Conservation (phyloP, 164 flowering plant species). For the Protea cynaroides region DNA sequence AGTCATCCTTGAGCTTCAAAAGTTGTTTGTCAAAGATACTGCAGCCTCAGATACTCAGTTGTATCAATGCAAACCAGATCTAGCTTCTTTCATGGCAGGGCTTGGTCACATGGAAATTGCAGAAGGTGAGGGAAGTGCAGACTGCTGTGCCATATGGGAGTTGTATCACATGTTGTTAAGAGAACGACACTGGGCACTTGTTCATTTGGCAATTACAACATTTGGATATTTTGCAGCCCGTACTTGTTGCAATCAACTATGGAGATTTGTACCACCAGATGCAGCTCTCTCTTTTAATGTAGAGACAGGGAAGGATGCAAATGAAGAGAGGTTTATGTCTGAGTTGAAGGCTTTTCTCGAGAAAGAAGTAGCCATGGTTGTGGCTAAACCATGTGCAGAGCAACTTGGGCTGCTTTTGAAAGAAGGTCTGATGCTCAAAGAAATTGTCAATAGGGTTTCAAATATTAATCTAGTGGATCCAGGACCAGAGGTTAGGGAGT, state of each 20-base stretch:
- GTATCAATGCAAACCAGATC: conserved; percentile 52
- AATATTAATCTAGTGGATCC: conserved; percentile 10
- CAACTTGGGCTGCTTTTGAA: conserved; percentile 42
- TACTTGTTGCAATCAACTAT: conserved; percentile 67
- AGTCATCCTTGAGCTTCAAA: conserved; percentile 61
- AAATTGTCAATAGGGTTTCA: conserved; percentile 27
- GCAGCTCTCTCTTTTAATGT: conserved; percentile 83
- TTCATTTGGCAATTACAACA: conserved; percentile 62
- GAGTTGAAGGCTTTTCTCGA: conserved; percentile 80
- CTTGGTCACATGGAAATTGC: conserved; percentile 51
- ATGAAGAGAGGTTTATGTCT: conserved; percentile 65
- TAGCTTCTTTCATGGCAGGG: conserved; percentile 68
- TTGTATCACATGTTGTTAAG: conserved; percentile 66
- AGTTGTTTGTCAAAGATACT: conserved; percentile 42
- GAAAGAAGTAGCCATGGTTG: conserved; percentile 55
- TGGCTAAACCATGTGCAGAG: conserved; percentile 29
- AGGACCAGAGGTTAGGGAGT: conserved; percentile 30
- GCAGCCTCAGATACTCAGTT: conserved; percentile 30
- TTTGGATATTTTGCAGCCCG: conserved; percentile 87
- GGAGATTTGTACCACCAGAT: conserved; percentile 82
- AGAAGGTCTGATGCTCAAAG: conserved; percentile 59
- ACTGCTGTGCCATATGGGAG: conserved; percentile 59
- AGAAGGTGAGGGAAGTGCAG: conserved; percentile 46
- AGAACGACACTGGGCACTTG: conserved; percentile 82
- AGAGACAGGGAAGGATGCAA: conserved; percentile 43